Percentiles rank a stretch among this genome's conserved stretches.
Evolutionary conservation across 495 filamentous ascomycete genomes (phyloP).

Genomic region (Lasiosphaeriaceae sp.): DNA sequence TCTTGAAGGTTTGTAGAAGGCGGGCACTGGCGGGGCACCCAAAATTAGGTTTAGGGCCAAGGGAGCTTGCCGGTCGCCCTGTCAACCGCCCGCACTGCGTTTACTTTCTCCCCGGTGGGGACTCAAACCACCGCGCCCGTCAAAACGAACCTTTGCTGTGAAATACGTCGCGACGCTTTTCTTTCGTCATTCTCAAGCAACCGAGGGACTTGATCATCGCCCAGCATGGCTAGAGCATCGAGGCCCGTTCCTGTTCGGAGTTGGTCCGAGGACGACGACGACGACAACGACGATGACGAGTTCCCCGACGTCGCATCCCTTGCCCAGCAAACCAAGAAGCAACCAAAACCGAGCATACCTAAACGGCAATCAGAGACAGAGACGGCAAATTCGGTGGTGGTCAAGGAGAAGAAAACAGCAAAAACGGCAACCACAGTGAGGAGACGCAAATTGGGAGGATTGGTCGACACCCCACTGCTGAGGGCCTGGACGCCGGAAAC

Average conservation of each 20-base stretch:
- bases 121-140: too few species aligned
- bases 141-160: too few species aligned
- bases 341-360: neutral
- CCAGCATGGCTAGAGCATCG: slow-evolving; percentile 11
- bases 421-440: slow-evolving; percentile 14
- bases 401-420: neutral
- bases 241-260: neutral
- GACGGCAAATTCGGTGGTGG: neutral
- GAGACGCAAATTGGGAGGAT: slow-evolving; percentile 20
- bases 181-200: neutral
- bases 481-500: slow-evolving; percentile 21
- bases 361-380: neutral
- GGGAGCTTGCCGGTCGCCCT: too few species aligned
- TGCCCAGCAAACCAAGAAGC: slow-evolving; percentile 15
- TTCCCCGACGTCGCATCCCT: slow-evolving; percentile 32
- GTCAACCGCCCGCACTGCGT: neutral
- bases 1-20: neutral
- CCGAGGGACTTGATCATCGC: neutral
- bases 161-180: too few species aligned
- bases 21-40: neutral
- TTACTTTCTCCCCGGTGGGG: too few species aligned
- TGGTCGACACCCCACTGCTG: slow-evolving; percentile 18
- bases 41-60: too few species aligned
- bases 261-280: slow-evolving; percentile 8
- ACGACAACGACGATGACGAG: slow-evolving; percentile 27